These are phyloP conservation scores for Hypoxylon lienhwacheense DNA, from an alignment of 495 filamentous ascomycete genomes.

Conservation along the genomic window DNA sequence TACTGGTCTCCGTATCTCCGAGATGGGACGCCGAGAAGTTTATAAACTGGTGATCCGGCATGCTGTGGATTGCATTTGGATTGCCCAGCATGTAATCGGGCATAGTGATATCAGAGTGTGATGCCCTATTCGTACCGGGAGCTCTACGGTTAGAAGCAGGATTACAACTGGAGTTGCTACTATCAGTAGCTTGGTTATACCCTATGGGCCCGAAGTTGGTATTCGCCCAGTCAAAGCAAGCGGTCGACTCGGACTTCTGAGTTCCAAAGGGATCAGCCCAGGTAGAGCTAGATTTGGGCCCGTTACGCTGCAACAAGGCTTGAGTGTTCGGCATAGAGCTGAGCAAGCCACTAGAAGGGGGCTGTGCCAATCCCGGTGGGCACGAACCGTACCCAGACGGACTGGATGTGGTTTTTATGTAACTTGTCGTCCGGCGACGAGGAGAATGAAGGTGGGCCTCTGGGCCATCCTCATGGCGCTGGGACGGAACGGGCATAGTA, in stretches of 20 bases:
- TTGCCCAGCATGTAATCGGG: slow-evolving; percentile 41
- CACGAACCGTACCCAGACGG: slow-evolving; percentile 15
- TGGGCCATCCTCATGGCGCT: slow-evolving; percentile 44
- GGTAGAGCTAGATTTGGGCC: slow-evolving; percentile 20
- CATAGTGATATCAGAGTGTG: slow-evolving; percentile 46
- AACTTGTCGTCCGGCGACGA: slow-evolving; percentile 35
- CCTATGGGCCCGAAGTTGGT: slow-evolving; percentile 30
- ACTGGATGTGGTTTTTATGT: slow-evolving; percentile 20
- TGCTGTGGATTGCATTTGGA: slow-evolving; percentile 9
- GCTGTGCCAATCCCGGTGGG: slow-evolving; percentile 24
- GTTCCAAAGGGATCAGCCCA: slow-evolving; percentile 42
- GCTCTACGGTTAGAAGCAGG: slow-evolving; percentile 24
- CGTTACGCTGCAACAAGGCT: slow-evolving; percentile 30
- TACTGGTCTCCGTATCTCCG: slow-evolving; percentile 37
- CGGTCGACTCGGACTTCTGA: slow-evolving; percentile 36
- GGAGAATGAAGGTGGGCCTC: slow-evolving; percentile 52
- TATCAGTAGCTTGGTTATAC: slow-evolving; percentile 17
- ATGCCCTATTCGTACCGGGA: slow-evolving; percentile 33
- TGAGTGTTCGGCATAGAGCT: slow-evolving; percentile 33
- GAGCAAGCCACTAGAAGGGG: slow-evolving; percentile 21
- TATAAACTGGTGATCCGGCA: slow-evolving; percentile 37
- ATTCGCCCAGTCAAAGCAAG: slow-evolving; percentile 45
- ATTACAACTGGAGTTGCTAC: slow-evolving; percentile 25
- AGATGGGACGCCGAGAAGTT: slow-evolving; percentile 39
- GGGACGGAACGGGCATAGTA: slow-evolving; percentile 44